Evolutionary conservation across 2,329 filamentous ascomycete genomes (phyloP), one percentile per base, ranked within the genome.

Genomic region (Paraphoma chrysanthemicola): DNA sequence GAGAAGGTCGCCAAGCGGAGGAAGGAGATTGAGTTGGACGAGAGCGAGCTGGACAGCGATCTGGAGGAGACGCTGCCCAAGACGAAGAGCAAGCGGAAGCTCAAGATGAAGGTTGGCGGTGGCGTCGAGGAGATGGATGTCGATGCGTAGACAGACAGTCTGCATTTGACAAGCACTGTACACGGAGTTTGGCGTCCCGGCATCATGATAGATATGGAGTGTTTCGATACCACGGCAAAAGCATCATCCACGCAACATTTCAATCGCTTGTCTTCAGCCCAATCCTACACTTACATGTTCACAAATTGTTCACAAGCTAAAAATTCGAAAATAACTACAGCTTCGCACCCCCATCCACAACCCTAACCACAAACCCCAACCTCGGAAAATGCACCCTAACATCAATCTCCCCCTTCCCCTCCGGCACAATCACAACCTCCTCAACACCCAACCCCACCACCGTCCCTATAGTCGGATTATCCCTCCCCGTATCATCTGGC

Each of bases 1-100:
- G 84, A 85, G 71, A 83, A 84, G 75, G 74, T 79, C 29, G 72
- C 76, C 66, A 71, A 76, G 64, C 87, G 86, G 74, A 82, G 91
- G 78, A 86, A 84, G 69, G 87, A 84, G 79, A 86, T 90, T 82
- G 80, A 80, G 75, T 78, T 90, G 69, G 80, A 85, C 73, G 77
- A 80, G 75, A 77, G 75, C 67, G 73, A 79, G 70, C 62, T 78
- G 57, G 70, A 70, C 49, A 70, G 68, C 54, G 72, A 75, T 44
- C 59, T 77, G 51, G 71, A 71, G 51, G 73, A 74, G 63, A 67
- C 69, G 57, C 62, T 68, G 59, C 66, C 66, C 16, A 77, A 79
- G 74, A 66, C 72, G 53, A 77, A 76, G 78, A 77, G 71, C 43
- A 83, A 82, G 78, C 78, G 70, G 69, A 81, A 79, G 75, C 74